A percentile compares a stretch with the other conserved stretches of the same genome.
phyloP scores from a whole-genome alignment of 23 red algal species.

The Gracilariopsis chorda region DNA sequence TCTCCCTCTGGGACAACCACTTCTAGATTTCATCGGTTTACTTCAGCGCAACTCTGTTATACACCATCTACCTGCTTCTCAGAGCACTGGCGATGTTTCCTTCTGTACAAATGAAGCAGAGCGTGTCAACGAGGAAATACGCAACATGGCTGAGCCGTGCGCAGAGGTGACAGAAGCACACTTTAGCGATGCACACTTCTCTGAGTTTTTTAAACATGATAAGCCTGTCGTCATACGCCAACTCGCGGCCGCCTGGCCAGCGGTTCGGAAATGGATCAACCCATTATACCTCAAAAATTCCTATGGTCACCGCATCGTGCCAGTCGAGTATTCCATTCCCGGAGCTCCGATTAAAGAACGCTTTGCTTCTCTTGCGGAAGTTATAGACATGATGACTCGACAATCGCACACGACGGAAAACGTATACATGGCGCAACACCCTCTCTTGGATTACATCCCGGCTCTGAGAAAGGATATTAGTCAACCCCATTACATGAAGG shows the following conservation, averaged over 20 bases:
- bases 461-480: constrained; percentile 34
- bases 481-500: constrained; percentile 40
- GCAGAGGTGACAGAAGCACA: not conserved
- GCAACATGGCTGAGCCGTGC: not conserved
- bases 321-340: constrained; percentile 25
- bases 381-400: constrained; percentile 36
- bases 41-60: not conserved
- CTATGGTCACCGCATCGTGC: constrained; percentile 63
- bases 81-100: not conserved
- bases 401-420: not conserved
- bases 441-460: constrained; percentile 60
- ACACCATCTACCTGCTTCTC: not conserved
- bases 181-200: not conserved
- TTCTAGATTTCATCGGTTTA: not conserved
- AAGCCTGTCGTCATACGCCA: constrained; percentile 42
- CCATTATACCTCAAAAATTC: constrained; percentile 13
- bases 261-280: constrained; percentile 15
- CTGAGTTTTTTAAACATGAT: constrained; percentile 14
- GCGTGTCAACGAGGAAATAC: not conserved
- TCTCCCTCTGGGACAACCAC: not conserved
- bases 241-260: constrained; percentile 19
- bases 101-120: too few species aligned
- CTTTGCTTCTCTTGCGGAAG: constrained; percentile 27
- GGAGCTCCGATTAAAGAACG: constrained; percentile 1
- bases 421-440: constrained; percentile 81